Evolutionary conservation across 768 basidiomycete species (phyloP), one percentile per base, ranked within the genome.

Genomic region (Suillus weaverae): DNA sequence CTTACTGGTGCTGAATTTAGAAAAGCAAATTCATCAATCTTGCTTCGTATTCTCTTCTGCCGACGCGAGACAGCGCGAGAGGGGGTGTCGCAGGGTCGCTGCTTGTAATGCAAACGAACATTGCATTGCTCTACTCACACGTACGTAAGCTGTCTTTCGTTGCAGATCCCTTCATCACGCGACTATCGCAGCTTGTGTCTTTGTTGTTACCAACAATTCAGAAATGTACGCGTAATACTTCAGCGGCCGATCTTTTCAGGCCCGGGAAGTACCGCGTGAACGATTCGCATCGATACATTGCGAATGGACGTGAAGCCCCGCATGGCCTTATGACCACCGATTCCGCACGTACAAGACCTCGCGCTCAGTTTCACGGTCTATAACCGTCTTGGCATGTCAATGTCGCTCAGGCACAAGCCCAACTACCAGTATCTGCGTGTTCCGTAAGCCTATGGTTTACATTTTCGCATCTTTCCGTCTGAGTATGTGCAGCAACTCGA

Each of bases 151-250:
- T n/a, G n/a, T n/a, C n/a, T n/a, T n/a, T n/a, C n/a, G n/a, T n/a
- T n/a, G n/a, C n/a, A n/a, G n/a, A n/a, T n/a, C n/a, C n/a, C n/a
- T n/a, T n/a, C n/a, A n/a, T n/a, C n/a, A n/a, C n/a, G n/a, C n/a
- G n/a, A n/a, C n/a, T n/a, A n/a, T n/a, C n/a, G n/a, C n/a, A n/a
- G n/a, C n/a, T n/a, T n/a, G 39, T 41, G 64, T 64, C 2, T 66
- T 59, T 44, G 46, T 71, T 71, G 63, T 70, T 61, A 7, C 60
- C 46, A 33, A 68, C 64, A 36, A 33, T 36, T 36, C 36, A 36
- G 39, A 68, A 62, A 26, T 60, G 41, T 2, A 50, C 39, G 48
- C 57, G 8, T 22, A 55, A 44, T 22, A 43, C 53, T 30, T 20
- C 53, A 14, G 41, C 30, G 30, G 68, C 48, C 64, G 26, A 6